Conservation (phyloP, 2,329 filamentous ascomycete genomes). For the Hirsutella rhossiliensis region DNA sequence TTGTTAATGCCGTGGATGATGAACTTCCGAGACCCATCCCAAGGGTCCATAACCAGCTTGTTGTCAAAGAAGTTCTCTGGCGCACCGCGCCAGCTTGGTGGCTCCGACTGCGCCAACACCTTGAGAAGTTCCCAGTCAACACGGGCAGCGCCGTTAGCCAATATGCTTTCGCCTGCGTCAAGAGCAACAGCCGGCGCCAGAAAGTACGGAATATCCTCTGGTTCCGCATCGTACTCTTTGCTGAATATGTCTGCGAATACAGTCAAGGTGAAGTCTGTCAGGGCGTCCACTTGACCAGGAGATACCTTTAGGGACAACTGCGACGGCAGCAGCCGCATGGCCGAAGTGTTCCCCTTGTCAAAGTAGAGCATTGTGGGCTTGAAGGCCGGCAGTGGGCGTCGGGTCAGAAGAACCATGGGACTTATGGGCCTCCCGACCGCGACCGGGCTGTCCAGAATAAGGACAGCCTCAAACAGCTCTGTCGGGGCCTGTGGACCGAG, state of each 20-base stretch:
- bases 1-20: slow-evolving; percentile 39
- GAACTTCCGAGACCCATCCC: slow-evolving; percentile 52
- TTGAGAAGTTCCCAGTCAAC: slow-evolving; percentile 53
- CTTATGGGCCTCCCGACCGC: slow-evolving; percentile 46
- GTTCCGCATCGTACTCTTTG: slow-evolving; percentile 60
- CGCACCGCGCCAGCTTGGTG: slow-evolving; percentile 27
- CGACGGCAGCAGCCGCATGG: slow-evolving; percentile 38
- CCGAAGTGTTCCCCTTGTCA: slow-evolving; percentile 47
- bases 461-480: slow-evolving; percentile 46
- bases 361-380: slow-evolving; percentile 64
- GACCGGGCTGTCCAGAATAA: slow-evolving; percentile 45
- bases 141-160: slow-evolving; percentile 7
- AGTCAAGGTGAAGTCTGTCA: slow-evolving; percentile 64
- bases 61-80: slow-evolving; percentile 37
- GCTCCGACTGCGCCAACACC: slow-evolving; percentile 19
- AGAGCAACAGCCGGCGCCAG: slow-evolving; percentile 46
- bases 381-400: slow-evolving; percentile 49
- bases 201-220: slow-evolving; percentile 67
- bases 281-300: slow-evolving; percentile 30
- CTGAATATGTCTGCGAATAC: slow-evolving; percentile 81
- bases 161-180: neutral
- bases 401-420: slow-evolving; percentile 60
- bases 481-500: slow-evolving; percentile 27
- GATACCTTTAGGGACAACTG: slow-evolving; percentile 28
- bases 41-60: slow-evolving; percentile 45